A percentile compares a stretch with the other conserved stretches of the same genome.
Evolutionary conservation across 495 filamentous ascomycete genomes (phyloP).

Genomic region (Neurospora sp.): DNA sequence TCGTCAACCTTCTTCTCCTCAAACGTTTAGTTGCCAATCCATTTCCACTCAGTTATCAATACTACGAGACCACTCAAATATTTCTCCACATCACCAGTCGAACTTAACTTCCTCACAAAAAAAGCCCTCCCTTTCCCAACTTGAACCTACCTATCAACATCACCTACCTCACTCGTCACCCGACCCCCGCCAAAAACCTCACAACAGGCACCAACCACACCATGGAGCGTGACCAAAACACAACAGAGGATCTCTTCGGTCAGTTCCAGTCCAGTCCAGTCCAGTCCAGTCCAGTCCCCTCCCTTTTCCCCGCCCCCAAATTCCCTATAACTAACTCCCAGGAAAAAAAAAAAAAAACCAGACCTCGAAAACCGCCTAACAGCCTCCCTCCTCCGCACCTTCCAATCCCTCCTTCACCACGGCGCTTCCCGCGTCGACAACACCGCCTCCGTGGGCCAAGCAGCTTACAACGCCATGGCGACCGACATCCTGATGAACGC

Average conservation of each 20-base stretch:
- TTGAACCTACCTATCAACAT: background rate
- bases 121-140: background rate
- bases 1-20: background rate
- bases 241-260: background rate
- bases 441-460: constrained; percentile 22
- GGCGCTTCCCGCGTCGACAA: constrained; percentile 19
- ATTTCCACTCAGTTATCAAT: background rate
- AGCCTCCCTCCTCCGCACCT: constrained; percentile 27
- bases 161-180: background rate
- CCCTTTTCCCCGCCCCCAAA: no score
- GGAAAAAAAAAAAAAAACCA: no score
- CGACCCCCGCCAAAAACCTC: background rate
- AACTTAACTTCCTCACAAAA: background rate
- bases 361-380: constrained; percentile 25
- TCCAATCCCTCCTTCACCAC: constrained; percentile 23
- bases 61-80: background rate
- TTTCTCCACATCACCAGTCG: background rate
- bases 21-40: background rate
- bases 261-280: no score
- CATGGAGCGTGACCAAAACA: constrained; percentile 1
- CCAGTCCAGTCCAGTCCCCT: no score
- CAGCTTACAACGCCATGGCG: constrained; percentile 25
- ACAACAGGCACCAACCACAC: background rate
- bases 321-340: no score
- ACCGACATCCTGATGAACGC: constrained; percentile 23